Base-by-base conservation (phyloP, 1,284 basidiomycete genomes). In the Marasmius sp. region DNA sequence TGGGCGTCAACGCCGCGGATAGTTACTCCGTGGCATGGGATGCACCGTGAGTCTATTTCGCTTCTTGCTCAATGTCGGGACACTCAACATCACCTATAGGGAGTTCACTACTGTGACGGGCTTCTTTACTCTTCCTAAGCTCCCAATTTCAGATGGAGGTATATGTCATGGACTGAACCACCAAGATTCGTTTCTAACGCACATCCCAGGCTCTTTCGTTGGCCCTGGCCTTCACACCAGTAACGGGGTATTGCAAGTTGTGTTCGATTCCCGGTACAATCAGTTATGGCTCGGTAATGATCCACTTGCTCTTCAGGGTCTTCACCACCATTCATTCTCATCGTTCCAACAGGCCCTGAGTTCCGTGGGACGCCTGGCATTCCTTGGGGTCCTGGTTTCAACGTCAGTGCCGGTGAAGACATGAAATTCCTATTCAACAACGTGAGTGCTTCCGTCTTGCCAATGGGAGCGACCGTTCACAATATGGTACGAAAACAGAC, bases 11-110 rank as follows among this genome's bases (percentile, higher is more conserved):
- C 36, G 71, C 68, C 12, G 66, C 66, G 7, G 62, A 70, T 51
- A 73, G 72, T 71, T 72, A 71, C 58, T 71, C 72, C 8, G 71
- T 72, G 18, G 72, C 73, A 66, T 74, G 71, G 72, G 69, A 73
- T 62, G 72, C 69, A 36, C 52, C 61, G 67, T 66, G 48, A 51
- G 59, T 62, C 34, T 6, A 12, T 39, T 38, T 54, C n/a, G 16
- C n/a, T 34, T 3, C 36, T 54, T 12, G 18, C 38, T 37, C n/a
- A 14, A 20, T 22, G 49, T 20, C 53, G 11, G 8, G 11, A 5
- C 34, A 11, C 34, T 48, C 36, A 16, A 16, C 12, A n/a, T 43
- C 5, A 14, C 2, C n/a, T 8, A 20, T 20, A 65, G 64, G 33
- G 62, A 68, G 54, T 73, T 74, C 59, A 72, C 72, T 12, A 66